Percentiles rank a stretch among this genome's conserved stretches.
These are phyloP conservation scores for Nitzschia sp. DNA, from an alignment of 108 stramenopile genomes.

Conservation along the genomic window DNA sequence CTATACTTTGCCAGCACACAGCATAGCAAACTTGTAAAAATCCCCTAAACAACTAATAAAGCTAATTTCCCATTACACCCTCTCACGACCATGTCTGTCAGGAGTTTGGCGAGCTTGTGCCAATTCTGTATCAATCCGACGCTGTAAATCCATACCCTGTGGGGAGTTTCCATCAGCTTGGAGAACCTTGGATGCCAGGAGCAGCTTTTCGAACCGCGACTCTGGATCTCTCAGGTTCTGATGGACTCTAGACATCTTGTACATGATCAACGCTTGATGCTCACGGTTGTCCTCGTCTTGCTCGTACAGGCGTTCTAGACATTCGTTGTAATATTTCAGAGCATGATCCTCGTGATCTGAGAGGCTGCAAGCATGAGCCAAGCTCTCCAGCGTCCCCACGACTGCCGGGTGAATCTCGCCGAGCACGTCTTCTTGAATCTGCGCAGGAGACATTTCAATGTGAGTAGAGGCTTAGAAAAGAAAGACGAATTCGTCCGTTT, in stretches of 20 bases:
- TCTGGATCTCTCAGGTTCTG: conserved; percentile 30
- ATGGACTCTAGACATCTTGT: conserved; percentile 42
- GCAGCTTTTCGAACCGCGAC: conserved; percentile 33
- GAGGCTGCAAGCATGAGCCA: conserved; percentile 37
- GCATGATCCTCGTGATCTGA: conserved; percentile 28
- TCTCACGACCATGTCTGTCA: not conserved
- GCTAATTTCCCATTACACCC: conserved; percentile 1
- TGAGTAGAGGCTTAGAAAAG: not conserved
- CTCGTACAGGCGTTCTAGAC: conserved; percentile 33
- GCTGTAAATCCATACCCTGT: not conserved
- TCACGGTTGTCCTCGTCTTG: conserved; percentile 2
- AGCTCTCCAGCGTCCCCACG: conserved; percentile 45
- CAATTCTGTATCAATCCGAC: not conserved
- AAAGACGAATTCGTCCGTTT: too few relatives aligned
- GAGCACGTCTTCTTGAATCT: conserved; percentile 54
- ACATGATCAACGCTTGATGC: conserved; percentile 42
- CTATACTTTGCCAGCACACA: too few relatives aligned
- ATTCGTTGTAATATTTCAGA: conserved; percentile 34
- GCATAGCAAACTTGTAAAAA: too few relatives aligned
- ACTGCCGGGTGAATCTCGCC: conserved; percentile 37
- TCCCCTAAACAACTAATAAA: not conserved
- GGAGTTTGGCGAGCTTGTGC: not conserved
- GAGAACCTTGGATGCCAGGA: conserved; percentile 29
- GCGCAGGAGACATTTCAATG: not conserved
- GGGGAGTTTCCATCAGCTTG: conserved; percentile 1